phyloP scores from a whole-genome alignment of 164 flowering plant genomes.

The Nelumbo lutea region DNA sequence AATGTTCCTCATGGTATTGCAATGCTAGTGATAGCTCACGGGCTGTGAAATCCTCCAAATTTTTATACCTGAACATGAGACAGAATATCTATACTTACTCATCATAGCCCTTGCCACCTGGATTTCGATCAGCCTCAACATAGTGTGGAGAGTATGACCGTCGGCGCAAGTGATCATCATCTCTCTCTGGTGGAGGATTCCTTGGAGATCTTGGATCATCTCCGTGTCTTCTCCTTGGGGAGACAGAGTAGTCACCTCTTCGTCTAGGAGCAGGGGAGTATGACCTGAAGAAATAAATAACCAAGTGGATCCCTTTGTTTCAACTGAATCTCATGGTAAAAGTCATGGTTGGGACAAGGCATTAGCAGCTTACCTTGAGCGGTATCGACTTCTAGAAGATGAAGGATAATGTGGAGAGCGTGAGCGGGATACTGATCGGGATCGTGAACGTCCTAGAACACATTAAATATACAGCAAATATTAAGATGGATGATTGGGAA shows the following conservation, averaged over 20 bases:
- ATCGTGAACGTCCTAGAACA: conserved; percentile 56
- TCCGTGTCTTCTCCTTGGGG: conserved; percentile 50
- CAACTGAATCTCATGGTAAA: neutral
- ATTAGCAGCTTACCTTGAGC: conserved; percentile 56
- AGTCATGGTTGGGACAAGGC: neutral
- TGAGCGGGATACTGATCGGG: conserved; percentile 60
- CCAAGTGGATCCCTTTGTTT: neutral
- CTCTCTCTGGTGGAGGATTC: conserved; percentile 41
- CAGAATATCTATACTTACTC: conserved; percentile 28
- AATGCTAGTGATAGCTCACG: neutral
- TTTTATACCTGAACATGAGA: neutral
- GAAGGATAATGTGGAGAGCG: conserved; percentile 65
- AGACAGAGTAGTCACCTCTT: conserved; percentile 47
- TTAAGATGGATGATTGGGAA: neutral
- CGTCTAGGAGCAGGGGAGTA: conserved; percentile 60
- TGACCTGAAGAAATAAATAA: conserved; percentile 37
- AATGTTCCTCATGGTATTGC: too few relatives aligned
- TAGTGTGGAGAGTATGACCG: conserved; percentile 59
- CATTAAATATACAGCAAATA: neutral
- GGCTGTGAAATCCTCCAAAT: neutral
- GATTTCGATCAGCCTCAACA: conserved; percentile 26
- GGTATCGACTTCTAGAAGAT: conserved; percentile 52
- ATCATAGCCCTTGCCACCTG: conserved; percentile 40
- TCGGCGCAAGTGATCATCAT: conserved; percentile 22
- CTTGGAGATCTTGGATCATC: conserved; percentile 50